Base-by-base conservation (phyloP, 306 rosid genomes). In the Quercus suber region DNA sequence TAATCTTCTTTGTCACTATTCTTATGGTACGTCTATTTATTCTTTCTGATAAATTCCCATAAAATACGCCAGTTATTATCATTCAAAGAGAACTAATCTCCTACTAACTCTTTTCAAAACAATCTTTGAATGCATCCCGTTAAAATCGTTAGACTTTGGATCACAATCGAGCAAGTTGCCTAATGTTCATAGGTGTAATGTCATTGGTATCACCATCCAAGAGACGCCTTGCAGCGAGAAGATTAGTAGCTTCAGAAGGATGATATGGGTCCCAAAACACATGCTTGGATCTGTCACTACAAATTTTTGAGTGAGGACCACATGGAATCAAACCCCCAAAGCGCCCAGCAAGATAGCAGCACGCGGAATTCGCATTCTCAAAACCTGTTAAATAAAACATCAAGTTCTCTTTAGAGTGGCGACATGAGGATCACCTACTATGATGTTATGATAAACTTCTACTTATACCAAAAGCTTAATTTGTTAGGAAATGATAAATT, bases 201-300 rank as follows among this genome's bases (percentile, higher is more conserved):
- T 75, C 89, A 33, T 18, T 53, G 52, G 78, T 14, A 55, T 82
- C 88, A 12, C 96, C 92, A 57, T 86, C 81, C 23, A 89, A 19
- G 7, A 89, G 87, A 68, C 89, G 88, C 31, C 79, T 31, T 28
- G 94, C 90, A 11, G 86, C 52, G 51, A 88, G 75, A 19, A 78
- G 57, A 71, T 88, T 91, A 28, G 90, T 63, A 69, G 98, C 92
- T 43, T 88, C 93, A 53, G 89, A 79, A 11, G 96, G 92, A 86
- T 93, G 96, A 58, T 28, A 89, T 69, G 91, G 77, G 55, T 91
- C 97, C 94, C 94, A 93, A 71, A 89, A 93, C 80, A 91, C 87
- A 27, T 85, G 83, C 83, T 89, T 88, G 4, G 89, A 85, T 65
- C 92, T 81, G 64, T 91, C 91, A 59, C 6, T 71, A 49, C 97